A percentile compares a stretch with the other conserved stretches of the same genome.
phyloP scores from a whole-genome alignment of 768 basidiomycete genomes.

The Rhizopogon roseolus region DNA sequence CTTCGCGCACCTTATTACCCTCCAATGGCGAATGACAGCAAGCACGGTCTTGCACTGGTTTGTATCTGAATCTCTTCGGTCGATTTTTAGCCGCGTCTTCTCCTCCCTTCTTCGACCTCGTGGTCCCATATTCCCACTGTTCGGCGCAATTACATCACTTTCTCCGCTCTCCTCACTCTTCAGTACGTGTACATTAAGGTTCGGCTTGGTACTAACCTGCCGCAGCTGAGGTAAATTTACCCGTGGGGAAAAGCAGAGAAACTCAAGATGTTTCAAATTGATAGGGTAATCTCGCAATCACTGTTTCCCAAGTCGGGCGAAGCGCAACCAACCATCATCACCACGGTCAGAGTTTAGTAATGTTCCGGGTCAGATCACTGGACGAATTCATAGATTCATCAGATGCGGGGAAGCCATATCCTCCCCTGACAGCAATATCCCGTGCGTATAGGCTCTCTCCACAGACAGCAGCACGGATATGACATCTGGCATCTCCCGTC shows the following conservation, averaged over 20 bases:
- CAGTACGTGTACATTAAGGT: neutral
- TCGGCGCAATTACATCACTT: neutral
- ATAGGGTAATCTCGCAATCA: neutral
- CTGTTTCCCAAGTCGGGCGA: neutral
- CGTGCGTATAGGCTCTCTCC: neutral
- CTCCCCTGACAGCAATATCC: neutral
- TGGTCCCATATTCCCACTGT: constrained; percentile 13
- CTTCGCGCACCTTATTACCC: neutral
- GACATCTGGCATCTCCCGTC: neutral
- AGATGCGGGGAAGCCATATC: neutral
- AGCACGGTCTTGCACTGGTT: constrained; percentile 11
- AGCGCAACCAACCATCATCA: neutral
- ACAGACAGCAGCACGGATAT: neutral
- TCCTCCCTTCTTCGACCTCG: neutral
- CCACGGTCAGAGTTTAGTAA: neutral
- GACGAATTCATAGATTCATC: neutral
- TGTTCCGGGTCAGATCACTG: neutral
- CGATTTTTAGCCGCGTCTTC: constrained; percentile 2
- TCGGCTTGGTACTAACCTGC: neutral
- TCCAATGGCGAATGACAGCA: constrained; percentile 22
- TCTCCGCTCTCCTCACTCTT: neutral
- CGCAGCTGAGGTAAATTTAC: neutral
- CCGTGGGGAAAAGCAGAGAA: neutral
- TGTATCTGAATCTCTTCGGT: neutral
- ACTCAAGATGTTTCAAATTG: constrained; percentile 8